Percentiles rank a stretch among this genome's conserved stretches.
phyloP scores from a whole-genome alignment of 2,329 filamentous ascomycete species.

The Talaromyces sp. region DNA sequence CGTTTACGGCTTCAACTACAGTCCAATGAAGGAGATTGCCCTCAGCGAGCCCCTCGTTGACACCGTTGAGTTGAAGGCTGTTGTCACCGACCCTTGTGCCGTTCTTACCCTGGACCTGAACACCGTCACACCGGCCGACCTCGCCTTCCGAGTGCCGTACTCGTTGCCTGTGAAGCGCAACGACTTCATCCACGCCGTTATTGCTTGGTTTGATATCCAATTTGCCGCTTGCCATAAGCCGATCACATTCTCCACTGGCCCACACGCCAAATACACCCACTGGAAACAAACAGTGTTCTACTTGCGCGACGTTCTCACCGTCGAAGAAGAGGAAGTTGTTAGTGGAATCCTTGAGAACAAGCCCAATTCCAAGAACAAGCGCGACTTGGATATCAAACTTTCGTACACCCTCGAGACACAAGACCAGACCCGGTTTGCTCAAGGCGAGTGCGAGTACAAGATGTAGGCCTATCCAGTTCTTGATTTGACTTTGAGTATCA shows the following conservation, averaged over 20 bases:
- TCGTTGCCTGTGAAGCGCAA: constrained; percentile 71
- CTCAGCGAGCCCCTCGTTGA: constrained; percentile 95
- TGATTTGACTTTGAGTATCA: not conserved
- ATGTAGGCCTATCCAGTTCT: constrained; percentile 39
- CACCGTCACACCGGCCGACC: constrained; percentile 75
- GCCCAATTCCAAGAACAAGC: constrained; percentile 89
- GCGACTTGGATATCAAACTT: constrained; percentile 88
- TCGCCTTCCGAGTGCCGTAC: constrained; percentile 78
- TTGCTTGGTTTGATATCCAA: constrained; percentile 99
- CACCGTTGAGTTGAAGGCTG: constrained; percentile 94
- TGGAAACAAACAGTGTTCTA: constrained; percentile 99
- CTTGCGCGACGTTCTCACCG: constrained; percentile 84
- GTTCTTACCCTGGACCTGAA: constrained; percentile 90
- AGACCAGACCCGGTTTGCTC: constrained; percentile 62
- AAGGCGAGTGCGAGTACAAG: constrained; percentile 74
- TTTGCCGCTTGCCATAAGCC: constrained; percentile 98
- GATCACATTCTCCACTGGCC: constrained; percentile 91
- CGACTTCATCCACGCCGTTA: constrained; percentile 93
- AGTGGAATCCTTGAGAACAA: constrained; percentile 69
- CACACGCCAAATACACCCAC: constrained; percentile 98
- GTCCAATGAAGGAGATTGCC: constrained; percentile 85
- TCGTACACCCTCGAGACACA: constrained; percentile 73
- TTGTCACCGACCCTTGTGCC: constrained; percentile 82
- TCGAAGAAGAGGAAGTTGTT: constrained; percentile 79
- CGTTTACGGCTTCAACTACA: constrained; percentile 97